Percentiles rank a stretch among this genome's conserved stretches.
Evolutionary conservation across 441 rosid genomes (phyloP).

Genomic region (Gossypium davidsonii): DNA sequence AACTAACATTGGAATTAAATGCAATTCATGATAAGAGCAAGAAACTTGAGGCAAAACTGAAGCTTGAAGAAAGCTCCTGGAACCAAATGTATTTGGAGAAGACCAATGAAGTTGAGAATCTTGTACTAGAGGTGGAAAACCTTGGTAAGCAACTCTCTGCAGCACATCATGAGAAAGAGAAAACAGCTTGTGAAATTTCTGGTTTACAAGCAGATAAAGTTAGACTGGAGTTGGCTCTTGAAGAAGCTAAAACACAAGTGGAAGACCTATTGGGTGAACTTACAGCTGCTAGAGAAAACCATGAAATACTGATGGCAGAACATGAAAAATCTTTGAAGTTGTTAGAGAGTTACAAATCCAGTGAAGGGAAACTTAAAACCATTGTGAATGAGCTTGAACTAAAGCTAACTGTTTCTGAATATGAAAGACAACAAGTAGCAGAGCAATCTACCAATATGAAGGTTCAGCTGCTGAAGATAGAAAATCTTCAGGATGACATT

Average conservation of each 20-base stretch:
- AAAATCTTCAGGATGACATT: conserved; percentile 31
- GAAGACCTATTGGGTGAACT: conserved; percentile 35
- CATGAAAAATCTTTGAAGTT: conserved; percentile 26
- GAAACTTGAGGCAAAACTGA: conserved; percentile 32
- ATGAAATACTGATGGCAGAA: conserved; percentile 29
- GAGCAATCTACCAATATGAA: conserved; percentile 37
- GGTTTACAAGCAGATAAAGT: conserved; percentile 25
- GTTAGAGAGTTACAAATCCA: conserved; percentile 33
- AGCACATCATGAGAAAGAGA: conserved; percentile 31
- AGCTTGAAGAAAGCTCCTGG: conserved; percentile 23
- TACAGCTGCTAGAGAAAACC: conserved; percentile 32
- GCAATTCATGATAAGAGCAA: conserved; percentile 31
- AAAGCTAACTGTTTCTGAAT: conserved; percentile 53
- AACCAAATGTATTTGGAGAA: conserved; percentile 32
- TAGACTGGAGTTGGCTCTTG: conserved; percentile 28
- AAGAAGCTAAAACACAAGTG: conserved; percentile 21
- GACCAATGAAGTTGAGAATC: conserved; percentile 33
- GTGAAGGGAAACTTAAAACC: conserved; percentile 43
- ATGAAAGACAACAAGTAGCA: conserved; percentile 36
- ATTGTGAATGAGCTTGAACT: conserved; percentile 36
- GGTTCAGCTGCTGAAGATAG: conserved; percentile 28
- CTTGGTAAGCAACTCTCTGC: conserved; percentile 26
- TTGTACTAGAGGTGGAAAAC: conserved; percentile 27
- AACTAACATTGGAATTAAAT: conserved; percentile 30
- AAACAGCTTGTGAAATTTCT: conserved; percentile 27